Conservation (phyloP, 306 rosid species). For the Acacia melanoxylon region DNA sequence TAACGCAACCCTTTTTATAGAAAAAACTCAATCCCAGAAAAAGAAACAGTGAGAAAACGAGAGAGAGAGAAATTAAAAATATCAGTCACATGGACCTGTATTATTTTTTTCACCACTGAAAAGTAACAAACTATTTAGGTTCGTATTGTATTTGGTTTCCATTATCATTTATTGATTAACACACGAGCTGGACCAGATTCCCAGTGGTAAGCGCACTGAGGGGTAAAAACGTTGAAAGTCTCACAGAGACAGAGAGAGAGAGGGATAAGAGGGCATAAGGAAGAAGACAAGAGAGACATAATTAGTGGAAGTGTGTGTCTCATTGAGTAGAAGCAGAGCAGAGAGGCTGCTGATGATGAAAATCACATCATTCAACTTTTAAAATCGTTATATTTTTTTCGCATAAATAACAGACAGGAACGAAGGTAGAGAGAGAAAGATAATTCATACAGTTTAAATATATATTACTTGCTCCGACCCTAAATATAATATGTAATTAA, state of each 20-base stretch:
- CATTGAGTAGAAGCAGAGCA: constrained; percentile 38
- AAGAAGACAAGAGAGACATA: constrained; percentile 42
- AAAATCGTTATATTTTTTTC: constrained; percentile 29
- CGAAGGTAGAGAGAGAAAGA: background rate
- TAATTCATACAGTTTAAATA: background rate
- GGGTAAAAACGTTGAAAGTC: background rate
- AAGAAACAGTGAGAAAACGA: constrained; percentile 6
- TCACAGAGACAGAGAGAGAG: background rate
- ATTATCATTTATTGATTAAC: background rate
- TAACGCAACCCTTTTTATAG: constrained; percentile 36
- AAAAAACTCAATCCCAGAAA: constrained; percentile 17
- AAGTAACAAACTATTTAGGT: constrained; percentile 15
- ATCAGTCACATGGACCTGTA: background rate
- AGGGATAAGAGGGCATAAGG: background rate
- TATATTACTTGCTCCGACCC: too few species aligned
- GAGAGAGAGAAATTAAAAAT: background rate
- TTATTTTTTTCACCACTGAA: constrained; percentile 35
- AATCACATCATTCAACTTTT: constrained; percentile 42
- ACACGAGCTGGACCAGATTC: constrained; percentile 24
- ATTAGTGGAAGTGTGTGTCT: constrained; percentile 48
- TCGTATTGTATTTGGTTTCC: background rate
- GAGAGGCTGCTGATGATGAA: constrained; percentile 16
- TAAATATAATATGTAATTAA: too few species aligned
- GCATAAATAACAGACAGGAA: background rate
- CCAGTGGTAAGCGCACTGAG: background rate